Evolutionary conservation across 208 protist species (phyloP).

Genomic region (Acanthamoeba sp.): DNA sequence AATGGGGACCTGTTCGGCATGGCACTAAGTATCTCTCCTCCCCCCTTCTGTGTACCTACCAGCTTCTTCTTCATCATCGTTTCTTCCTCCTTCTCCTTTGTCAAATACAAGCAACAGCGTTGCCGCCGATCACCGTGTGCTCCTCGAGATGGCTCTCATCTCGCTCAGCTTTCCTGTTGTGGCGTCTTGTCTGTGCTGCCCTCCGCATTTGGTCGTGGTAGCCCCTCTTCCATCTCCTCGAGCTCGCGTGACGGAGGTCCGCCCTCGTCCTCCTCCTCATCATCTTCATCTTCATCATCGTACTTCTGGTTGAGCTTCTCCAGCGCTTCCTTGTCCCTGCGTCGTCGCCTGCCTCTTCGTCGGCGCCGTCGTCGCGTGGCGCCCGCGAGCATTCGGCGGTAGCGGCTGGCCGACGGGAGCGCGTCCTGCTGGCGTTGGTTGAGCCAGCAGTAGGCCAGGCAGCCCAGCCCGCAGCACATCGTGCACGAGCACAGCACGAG

Average conservation of each 20-base stretch:
- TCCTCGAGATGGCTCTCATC: not conserved
- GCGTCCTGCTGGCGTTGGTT: not conserved
- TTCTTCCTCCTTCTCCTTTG: not conserved
- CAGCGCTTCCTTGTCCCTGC: not conserved
- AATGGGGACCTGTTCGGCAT: not conserved
- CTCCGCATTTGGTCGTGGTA: not conserved
- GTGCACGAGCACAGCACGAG: not conserved
- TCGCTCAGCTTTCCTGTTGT: not conserved
- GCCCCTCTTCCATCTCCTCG: not conserved
- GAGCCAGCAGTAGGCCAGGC: slow-evolving; percentile 11
- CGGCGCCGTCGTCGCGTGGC: not conserved
- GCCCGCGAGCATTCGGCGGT: not conserved
- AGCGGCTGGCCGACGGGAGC: not conserved
- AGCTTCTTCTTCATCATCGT: not conserved
- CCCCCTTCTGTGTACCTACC: not conserved
- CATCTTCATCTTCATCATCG: not conserved
- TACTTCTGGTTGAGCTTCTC: not conserved
- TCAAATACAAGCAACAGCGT: not conserved
- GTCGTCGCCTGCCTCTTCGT: not conserved
- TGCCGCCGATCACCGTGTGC: no score
- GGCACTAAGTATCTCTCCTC: not conserved
- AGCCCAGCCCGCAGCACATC: not conserved
- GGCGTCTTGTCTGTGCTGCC: not conserved
- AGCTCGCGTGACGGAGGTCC: not conserved
- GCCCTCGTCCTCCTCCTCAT: not conserved